Conservation (phyloP, 2,329 filamentous ascomycete genomes). For the Trichophyton schoenleinii region DNA sequence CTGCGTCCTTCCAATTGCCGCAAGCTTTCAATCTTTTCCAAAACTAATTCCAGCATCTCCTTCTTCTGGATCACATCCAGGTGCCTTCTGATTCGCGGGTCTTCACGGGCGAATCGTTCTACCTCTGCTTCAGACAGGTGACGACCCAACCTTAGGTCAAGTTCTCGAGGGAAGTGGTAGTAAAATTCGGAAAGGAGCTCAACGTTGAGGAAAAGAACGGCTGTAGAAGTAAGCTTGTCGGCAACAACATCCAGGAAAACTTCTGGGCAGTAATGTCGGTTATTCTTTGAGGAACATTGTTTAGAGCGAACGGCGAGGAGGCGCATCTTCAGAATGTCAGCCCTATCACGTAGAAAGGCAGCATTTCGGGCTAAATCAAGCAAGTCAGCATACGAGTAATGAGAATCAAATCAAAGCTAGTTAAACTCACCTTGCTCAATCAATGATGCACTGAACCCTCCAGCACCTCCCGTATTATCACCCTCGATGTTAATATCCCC, state of each 20-base stretch:
- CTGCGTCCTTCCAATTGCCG: constrained; percentile 68
- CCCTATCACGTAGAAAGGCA: constrained; percentile 82
- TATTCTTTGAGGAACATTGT: constrained; percentile 69
- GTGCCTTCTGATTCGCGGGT: constrained; percentile 77
- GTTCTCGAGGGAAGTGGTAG: constrained; percentile 88
- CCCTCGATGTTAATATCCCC: constrained; percentile 78
- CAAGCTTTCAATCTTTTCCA: constrained; percentile 91
- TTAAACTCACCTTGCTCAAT: constrained; percentile 58
- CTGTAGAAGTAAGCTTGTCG: constrained; percentile 85
- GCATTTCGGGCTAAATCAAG: constrained; percentile 51
- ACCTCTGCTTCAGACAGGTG: constrained; percentile 67
- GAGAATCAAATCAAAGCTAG: background rate
- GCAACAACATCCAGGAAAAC: constrained; percentile 96
- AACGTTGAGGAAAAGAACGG: constrained; percentile 93
- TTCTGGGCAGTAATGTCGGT: constrained; percentile 95
- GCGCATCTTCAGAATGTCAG: constrained; percentile 82
- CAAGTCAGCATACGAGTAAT: background rate
- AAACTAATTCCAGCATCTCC: constrained; percentile 79
- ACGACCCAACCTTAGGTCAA: constrained; percentile 74
- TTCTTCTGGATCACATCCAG: constrained; percentile 87
- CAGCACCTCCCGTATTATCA: constrained; percentile 70
- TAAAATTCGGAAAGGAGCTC: constrained; percentile 95
- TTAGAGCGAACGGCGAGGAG: constrained; percentile 78
- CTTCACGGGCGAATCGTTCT: constrained; percentile 83
- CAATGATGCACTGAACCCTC: constrained; percentile 81